Evolutionary conservation across 2,329 filamentous ascomycete genomes (phyloP).

Genomic region (Talaromyces sp.): DNA sequence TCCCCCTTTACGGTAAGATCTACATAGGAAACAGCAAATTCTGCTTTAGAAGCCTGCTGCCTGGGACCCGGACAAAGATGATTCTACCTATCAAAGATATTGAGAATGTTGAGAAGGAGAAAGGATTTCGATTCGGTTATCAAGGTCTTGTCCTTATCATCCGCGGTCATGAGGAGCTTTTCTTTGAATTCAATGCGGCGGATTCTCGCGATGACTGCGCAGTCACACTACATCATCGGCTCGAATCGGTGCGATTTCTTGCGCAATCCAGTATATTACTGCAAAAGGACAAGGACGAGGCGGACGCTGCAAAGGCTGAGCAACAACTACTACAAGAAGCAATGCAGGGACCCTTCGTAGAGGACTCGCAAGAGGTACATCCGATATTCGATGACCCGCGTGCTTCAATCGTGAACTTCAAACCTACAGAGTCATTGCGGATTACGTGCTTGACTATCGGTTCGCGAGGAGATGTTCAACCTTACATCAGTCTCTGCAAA

Average conservation of each 20-base stretch:
- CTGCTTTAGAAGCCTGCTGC: constrained; percentile 88
- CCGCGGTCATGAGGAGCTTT: constrained; percentile 88
- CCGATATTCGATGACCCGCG: constrained; percentile 88
- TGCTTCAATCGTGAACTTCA: constrained; percentile 86
- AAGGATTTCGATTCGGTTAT: constrained; percentile 88
- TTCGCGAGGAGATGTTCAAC: constrained; percentile 92
- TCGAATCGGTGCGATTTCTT: constrained; percentile 70
- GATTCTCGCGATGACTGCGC: constrained; percentile 86
- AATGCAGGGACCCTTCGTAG: constrained; percentile 49
- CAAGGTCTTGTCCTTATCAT: constrained; percentile 90
- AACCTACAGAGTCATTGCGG: constrained; percentile 71
- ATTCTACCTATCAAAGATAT: constrained; percentile 88
- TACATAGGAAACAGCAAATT: constrained; percentile 86
- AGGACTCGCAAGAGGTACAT: constrained; percentile 49
- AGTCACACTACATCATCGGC: constrained; percentile 70
- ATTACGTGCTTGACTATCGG: constrained; percentile 96
- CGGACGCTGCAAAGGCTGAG: constrained; percentile 73
- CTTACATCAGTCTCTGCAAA: constrained; percentile 95
- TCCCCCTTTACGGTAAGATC: constrained; percentile 93
- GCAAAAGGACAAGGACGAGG: constrained; percentile 66
- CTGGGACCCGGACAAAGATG: constrained; percentile 85
- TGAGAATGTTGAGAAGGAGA: constrained; percentile 90
- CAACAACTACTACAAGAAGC: constrained; percentile 76
- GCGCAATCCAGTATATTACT: constrained; percentile 66
- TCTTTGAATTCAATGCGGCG: constrained; percentile 82